Evolutionary conservation across 106 monocot species (phyloP).

Genomic region (Alisma plantagoaquatica): DNA sequence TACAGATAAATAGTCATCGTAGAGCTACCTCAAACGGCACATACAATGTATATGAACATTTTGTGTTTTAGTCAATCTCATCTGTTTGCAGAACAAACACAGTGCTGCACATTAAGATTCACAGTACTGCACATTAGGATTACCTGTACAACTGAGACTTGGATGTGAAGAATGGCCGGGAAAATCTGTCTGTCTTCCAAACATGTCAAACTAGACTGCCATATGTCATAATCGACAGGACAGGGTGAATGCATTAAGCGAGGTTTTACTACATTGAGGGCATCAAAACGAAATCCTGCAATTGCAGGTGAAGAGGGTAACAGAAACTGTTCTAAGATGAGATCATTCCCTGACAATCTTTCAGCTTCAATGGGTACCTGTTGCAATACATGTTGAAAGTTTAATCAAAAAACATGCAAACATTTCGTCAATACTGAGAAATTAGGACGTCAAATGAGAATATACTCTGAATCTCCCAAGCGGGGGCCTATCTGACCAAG

Average conservation of each 20-base stretch:
- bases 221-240: constrained; percentile 38
- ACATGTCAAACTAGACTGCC: constrained; percentile 56
- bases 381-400: not conserved
- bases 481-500: constrained; percentile 53
- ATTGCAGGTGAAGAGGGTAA: constrained; percentile 43
- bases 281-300: constrained; percentile 90
- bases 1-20: too few relatives aligned
- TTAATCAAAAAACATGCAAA: not conserved
- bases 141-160: constrained; percentile 87
- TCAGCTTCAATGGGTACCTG: constrained; percentile 88
- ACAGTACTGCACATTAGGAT: too few relatives aligned
- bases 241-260: constrained; percentile 75
- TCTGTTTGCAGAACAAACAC: too few relatives aligned
- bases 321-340: constrained; percentile 65
- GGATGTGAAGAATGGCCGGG: constrained; percentile 74
- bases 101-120: too few relatives aligned
- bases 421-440: too few relatives aligned
- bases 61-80: too few relatives aligned
- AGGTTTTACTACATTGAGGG: constrained; percentile 69
- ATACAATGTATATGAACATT: too few relatives aligned
- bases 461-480: constrained; percentile 74
- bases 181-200: constrained; percentile 71
- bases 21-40: too few relatives aligned
- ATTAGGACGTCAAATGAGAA: too few relatives aligned
- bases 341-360: constrained; percentile 68